Evolutionary conservation across 2,329 filamentous ascomycete genomes (phyloP).

Genomic region (Macroventuria anomochaeta): DNA sequence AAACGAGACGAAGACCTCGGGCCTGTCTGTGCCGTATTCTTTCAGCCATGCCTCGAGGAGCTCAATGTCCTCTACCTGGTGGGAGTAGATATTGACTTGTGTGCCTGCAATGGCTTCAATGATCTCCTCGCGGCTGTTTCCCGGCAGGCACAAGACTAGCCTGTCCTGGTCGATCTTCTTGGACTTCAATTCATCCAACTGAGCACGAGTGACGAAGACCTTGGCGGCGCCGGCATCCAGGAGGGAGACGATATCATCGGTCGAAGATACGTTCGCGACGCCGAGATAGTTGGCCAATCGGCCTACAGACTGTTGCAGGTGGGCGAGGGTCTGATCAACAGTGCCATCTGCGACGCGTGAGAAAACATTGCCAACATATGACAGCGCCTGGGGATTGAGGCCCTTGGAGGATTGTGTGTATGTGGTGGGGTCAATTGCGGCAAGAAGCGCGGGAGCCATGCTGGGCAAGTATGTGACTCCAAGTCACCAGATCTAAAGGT

Average conservation of each 20-base stretch:
- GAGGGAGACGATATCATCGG: constrained; percentile 77
- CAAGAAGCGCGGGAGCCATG: constrained; percentile 56
- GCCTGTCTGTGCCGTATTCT: constrained; percentile 57
- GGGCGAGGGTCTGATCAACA: constrained; percentile 56
- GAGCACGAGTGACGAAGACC: constrained; percentile 78
- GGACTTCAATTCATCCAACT: constrained; percentile 64
- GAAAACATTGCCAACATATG: constrained; percentile 66
- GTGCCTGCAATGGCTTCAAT: constrained; percentile 50
- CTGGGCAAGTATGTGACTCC: constrained; percentile 17
- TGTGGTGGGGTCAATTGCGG: constrained; percentile 56
- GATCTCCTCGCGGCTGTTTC: constrained; percentile 51
- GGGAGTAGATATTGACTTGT: constrained; percentile 54
- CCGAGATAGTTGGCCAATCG: constrained; percentile 74
- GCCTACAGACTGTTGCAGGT: constrained; percentile 64
- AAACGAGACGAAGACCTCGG: constrained; percentile 60
- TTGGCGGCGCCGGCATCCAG: constrained; percentile 85
- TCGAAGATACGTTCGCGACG: constrained; percentile 70
- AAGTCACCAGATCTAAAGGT: neutral
- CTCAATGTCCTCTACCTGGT: constrained; percentile 52
- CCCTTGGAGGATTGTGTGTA: constrained; percentile 56
- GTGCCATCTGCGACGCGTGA: constrained; percentile 58
- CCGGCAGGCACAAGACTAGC: constrained; percentile 62
- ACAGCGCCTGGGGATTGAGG: constrained; percentile 59
- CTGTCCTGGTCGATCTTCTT: constrained; percentile 62
- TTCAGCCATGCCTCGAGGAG: constrained; percentile 55